phyloP scores from a whole-genome alignment of 116 monocot genomes.

The Cymodocea nodosa region DNA sequence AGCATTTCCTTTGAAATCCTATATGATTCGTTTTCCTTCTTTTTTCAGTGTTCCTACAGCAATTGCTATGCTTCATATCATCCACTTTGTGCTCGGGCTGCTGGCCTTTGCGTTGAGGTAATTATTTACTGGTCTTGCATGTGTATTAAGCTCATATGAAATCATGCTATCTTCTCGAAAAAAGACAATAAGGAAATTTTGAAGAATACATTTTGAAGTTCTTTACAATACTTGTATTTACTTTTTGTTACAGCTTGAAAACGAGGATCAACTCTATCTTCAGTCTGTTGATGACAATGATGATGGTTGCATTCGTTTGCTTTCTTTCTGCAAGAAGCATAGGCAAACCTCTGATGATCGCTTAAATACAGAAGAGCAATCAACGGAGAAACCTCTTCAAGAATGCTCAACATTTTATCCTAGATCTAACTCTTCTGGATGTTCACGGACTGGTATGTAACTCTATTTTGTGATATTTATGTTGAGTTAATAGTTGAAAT shows the following conservation, averaged over 20 bases:
- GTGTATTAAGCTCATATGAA: no score
- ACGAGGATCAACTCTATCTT: constrained; percentile 62
- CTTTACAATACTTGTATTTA: background rate
- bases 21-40: background rate
- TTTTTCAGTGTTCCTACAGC: constrained; percentile 67
- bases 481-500: background rate
- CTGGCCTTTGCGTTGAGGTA: constrained; percentile 97
- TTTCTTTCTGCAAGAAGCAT: constrained; percentile 95
- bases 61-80: constrained; percentile 89
- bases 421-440: constrained; percentile 59
- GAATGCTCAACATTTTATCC: constrained; percentile 21
- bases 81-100: constrained; percentile 99
- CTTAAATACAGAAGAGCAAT: constrained; percentile 26
- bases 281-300: constrained; percentile 77
- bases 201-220: background rate
- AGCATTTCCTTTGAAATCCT: no score
- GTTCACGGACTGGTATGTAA: constrained; percentile 68
- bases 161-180: no score
- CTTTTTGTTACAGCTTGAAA: constrained; percentile 57
- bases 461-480: background rate
- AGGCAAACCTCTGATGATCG: constrained; percentile 55
- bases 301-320: constrained; percentile 68
- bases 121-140: background rate
- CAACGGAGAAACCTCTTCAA: constrained; percentile 13
- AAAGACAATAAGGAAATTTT: no score